Conservation (phyloP, 2,329 filamentous ascomycete species). For the Ophiostoma quercus region DNA sequence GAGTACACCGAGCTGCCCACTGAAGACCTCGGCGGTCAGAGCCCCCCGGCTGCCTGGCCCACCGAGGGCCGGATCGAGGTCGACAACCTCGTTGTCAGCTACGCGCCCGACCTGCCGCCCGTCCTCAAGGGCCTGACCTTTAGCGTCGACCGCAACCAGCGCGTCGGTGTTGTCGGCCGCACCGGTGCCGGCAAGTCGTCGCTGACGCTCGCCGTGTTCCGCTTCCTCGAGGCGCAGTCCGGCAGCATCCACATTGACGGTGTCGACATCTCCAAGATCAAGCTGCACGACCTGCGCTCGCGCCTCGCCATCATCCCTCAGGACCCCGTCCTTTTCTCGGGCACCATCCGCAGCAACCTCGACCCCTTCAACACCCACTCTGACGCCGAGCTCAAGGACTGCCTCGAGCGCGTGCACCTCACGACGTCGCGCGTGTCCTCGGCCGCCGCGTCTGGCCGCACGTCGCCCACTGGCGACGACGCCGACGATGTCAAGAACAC, state of each 20-base stretch:
- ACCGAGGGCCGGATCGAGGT: constrained; percentile 67
- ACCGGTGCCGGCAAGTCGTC: constrained; percentile 76
- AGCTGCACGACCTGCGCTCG: constrained; percentile 64
- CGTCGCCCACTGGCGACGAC: constrained; percentile 34
- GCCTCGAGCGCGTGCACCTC: constrained; percentile 66
- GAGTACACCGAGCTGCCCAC: constrained; percentile 67
- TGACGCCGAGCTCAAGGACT: constrained; percentile 64
- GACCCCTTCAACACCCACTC: constrained; percentile 69
- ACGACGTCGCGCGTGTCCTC: constrained; percentile 33
- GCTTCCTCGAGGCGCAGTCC: constrained; percentile 64
- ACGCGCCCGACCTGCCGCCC: constrained; percentile 64
- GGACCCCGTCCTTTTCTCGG: constrained; percentile 76
- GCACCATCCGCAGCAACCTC: constrained; percentile 69
- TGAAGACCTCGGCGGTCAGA: constrained; percentile 57
- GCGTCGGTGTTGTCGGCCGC: constrained; percentile 70
- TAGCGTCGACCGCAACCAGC: constrained; percentile 58
- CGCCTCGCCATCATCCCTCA: constrained; percentile 74
- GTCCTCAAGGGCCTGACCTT: constrained; percentile 68
- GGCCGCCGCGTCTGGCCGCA: constrained; percentile 36
- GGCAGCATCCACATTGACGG: constrained; percentile 68
- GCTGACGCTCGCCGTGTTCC: constrained; percentile 69
- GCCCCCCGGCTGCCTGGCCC: constrained; percentile 68
- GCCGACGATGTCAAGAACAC: constrained; percentile 42
- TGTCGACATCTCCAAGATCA: constrained; percentile 66
- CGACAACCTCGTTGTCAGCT: constrained; percentile 64